Evolutionary conservation across 495 filamentous ascomycete genomes (phyloP).

Genomic region (Gamarada debralockiae): DNA sequence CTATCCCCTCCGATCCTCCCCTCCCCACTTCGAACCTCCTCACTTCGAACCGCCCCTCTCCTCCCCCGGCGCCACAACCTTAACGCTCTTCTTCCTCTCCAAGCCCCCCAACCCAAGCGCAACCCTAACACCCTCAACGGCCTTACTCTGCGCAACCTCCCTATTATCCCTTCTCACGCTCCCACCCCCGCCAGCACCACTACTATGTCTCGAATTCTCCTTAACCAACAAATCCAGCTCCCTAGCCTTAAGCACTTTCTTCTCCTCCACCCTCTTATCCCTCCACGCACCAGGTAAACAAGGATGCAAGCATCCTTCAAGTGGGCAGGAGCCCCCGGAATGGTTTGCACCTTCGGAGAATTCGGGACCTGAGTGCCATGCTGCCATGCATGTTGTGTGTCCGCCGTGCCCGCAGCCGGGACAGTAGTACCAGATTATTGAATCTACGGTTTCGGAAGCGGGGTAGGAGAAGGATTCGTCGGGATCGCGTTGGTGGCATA

Average conservation of each 20-base stretch:
- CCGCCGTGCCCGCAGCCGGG: conserved; percentile 74
- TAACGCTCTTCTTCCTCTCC: conserved; percentile 54
- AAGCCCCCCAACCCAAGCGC: conserved; percentile 24
- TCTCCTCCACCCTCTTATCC: conserved; percentile 34
- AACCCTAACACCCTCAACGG: conserved; percentile 49
- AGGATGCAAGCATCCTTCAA: conserved; percentile 68
- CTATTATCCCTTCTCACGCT: conserved; percentile 24
- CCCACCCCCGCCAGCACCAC: conserved; percentile 7
- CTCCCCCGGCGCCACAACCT: conserved; percentile 37
- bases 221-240: conserved; percentile 38
- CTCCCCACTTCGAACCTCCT: too few species aligned
- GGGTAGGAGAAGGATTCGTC: conserved; percentile 28
- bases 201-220: conserved; percentile 33
- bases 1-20: background rate
- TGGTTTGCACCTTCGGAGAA: conserved; percentile 35
- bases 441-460: background rate
- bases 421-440: conserved; percentile 63
- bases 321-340: conserved; percentile 69
- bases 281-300: conserved; percentile 63
- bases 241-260: conserved; percentile 21
- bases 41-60: conserved; percentile 4
- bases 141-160: conserved; percentile 41
- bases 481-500: conserved; percentile 25
- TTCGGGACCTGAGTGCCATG: conserved; percentile 44
- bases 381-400: conserved; percentile 62